phyloP scores from a whole-genome alignment of 768 basidiomycete genomes.

The Mycena maculata region DNA sequence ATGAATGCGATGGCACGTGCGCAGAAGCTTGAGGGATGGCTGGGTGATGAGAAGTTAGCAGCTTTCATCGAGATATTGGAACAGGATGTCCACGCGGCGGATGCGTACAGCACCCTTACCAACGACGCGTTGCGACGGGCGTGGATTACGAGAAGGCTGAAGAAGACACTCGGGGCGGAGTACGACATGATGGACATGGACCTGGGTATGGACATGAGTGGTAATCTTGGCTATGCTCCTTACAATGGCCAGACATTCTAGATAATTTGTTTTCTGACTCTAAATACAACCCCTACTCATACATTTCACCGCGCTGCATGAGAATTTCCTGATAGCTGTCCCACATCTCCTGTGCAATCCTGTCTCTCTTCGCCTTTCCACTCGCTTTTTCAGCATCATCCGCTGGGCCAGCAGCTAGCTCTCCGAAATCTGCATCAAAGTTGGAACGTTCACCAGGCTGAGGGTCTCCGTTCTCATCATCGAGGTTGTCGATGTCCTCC shows the following conservation, averaged over 20 bases:
- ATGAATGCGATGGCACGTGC: not conserved
- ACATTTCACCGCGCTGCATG: not conserved
- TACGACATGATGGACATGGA: too few species aligned
- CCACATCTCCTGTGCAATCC: conserved; percentile 48
- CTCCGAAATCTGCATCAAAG: conserved; percentile 3
- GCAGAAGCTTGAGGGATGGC: not conserved
- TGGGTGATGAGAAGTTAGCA: not conserved
- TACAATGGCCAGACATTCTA: too few species aligned
- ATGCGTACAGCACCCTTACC: not conserved
- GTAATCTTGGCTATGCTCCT: too few species aligned
- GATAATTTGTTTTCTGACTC: too few species aligned
- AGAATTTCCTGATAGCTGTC: conserved; percentile 32
- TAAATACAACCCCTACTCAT: conserved; percentile 1
- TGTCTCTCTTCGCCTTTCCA: conserved; percentile 36
- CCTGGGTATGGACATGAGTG: too few species aligned
- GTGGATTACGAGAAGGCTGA: not conserved
- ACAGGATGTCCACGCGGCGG: not conserved
- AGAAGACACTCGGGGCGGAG: too few species aligned
- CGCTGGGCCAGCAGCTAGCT: conserved; percentile 3
- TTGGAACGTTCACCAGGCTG: not conserved
- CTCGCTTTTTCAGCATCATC: conserved; percentile 18
- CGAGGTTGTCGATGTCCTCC: conserved; percentile 37
- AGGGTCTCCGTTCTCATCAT: conserved; percentile 29
- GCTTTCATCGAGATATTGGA: not conserved
- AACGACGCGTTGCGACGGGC: not conserved